Base-by-base conservation (phyloP, 331 rosid genomes). In the Quercus tomentella region DNA sequence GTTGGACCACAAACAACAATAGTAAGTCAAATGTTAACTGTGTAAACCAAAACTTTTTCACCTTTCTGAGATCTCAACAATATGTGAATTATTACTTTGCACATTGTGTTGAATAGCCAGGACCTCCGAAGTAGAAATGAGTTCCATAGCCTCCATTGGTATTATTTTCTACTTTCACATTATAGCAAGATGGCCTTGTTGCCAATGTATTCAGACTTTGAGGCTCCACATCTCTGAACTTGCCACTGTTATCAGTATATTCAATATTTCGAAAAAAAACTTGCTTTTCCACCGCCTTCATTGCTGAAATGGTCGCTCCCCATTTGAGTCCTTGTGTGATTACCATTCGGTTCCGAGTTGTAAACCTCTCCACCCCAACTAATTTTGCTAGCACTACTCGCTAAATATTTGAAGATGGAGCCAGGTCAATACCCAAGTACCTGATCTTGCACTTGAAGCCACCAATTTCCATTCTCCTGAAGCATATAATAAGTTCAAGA, bases 281-380 rank as follows among this genome's bases (percentile, higher is more conserved):
- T 37, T 37, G 43, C 43, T 61, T 31, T 83, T 15, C 75, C 71
- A 56, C 1, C 61, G 6, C 72, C 76, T 63, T 83, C 79, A 22
- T 3, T 7, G 0, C 72, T 54, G 9, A 75, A 79, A n/a, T 70
- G 81, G 4, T 81, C 67, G 18, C 84, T 83, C 16, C 84, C 81
- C 81, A 83, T 83, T 18, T 83, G 78, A 62, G 87, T 82, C 7
- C 9, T 2, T 3, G 87, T 71, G 72, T 83, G 87, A 26, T 1
- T 75, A 7, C 81, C 75, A 1, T 15, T 37, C 45, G 45, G 45
- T 37, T 37, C 45, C 11, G 11, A 37, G 45, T 37, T 37, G 45
- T 37, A 37, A 7, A 37, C 45, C 45, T 37, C 45, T 7, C 45
- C 45, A 37, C 45, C 45, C 10, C 10, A 37, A 37, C 11, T 7